These are phyloP conservation scores for Misopates orontium DNA, from an alignment of 257 asterid genomes.

Conservation along the genomic window DNA sequence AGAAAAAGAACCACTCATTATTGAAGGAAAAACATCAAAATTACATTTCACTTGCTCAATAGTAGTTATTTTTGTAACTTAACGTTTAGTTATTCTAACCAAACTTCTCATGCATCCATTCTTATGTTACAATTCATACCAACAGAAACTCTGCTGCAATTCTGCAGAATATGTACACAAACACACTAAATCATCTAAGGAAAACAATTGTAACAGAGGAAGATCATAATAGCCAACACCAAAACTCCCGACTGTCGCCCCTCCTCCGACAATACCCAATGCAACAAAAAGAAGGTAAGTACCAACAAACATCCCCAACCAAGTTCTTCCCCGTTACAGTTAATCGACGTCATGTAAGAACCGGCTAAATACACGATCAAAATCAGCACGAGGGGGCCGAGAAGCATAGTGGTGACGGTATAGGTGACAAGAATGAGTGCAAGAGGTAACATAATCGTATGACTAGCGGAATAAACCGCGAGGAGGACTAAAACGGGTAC, in stretches of 20 bases:
- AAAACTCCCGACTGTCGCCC: constrained; percentile 44
- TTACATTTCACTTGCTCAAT: neutral
- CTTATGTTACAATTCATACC: neutral
- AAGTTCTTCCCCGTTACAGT: constrained; percentile 43
- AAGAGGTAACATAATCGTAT: constrained; percentile 48
- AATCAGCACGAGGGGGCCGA: constrained; percentile 60
- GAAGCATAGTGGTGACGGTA: constrained; percentile 57
- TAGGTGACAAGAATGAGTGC: constrained; percentile 46
- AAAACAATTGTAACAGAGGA: constrained; percentile 41
- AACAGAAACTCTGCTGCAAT: neutral
- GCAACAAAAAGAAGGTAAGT: constrained; percentile 46
- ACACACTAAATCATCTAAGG: constrained; percentile 24
- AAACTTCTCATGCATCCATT: neutral
- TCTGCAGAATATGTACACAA: constrained; percentile 18
- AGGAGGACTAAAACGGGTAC: constrained; percentile 46
- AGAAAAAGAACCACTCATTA: no score
- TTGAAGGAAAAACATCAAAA: neutral
- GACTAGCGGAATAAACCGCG: constrained; percentile 40
- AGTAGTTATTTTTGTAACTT: neutral
- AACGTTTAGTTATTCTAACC: neutral
- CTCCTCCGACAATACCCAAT: constrained; percentile 45
- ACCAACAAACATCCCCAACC: constrained; percentile 49
- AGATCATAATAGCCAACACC: constrained; percentile 44
- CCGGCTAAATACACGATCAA: constrained; percentile 43
- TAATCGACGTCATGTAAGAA: constrained; percentile 36